A percentile compares a stretch with the other conserved stretches of the same genome.
Evolutionary conservation across 1,284 basidiomycete species (phyloP).

Genomic region (Takashimella koratensis): DNA sequence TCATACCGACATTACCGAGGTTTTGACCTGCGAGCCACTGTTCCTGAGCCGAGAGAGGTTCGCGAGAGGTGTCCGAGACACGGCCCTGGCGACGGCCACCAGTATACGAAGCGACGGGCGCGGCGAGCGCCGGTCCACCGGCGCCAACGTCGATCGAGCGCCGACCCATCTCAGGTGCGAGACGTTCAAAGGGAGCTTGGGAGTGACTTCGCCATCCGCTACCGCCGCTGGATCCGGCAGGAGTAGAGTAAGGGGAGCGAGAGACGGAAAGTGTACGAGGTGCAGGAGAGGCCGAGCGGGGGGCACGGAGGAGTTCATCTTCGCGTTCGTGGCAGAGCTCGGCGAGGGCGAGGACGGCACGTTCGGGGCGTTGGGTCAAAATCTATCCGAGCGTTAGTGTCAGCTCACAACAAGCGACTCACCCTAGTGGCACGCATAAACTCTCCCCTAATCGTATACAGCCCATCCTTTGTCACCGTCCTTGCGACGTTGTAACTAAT

Average conservation of each 20-base stretch:
- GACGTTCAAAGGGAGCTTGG: constrained; percentile 40
- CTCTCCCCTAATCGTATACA: constrained; percentile 96
- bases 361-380: constrained; percentile 69
- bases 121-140: constrained; percentile 14
- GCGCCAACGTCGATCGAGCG: too few species aligned
- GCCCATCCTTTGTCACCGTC: constrained; percentile 92
- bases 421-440: constrained; percentile 89
- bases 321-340: constrained; percentile 65
- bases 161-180: constrained; percentile 10
- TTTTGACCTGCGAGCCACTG: constrained; percentile 45
- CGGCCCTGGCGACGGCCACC: constrained; percentile 30
- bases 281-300: constrained; percentile 49
- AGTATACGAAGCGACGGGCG: constrained; percentile 8
- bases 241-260: constrained; percentile 27
- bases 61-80: constrained; percentile 4
- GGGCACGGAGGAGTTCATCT: constrained; percentile 48
- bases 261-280: constrained; percentile 37
- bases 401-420: constrained; percentile 12
- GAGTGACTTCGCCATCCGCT: constrained; percentile 36
- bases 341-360: constrained; percentile 72
- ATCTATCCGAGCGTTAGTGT: constrained; percentile 49
- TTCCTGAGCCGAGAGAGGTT: constrained; percentile 36
- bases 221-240: constrained; percentile 17
- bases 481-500: constrained; percentile 90
- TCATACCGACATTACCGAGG: constrained; percentile 27